Evolutionary conservation across 306 rosid species (phyloP).

Genomic region (Begonia masoniana): DNA sequence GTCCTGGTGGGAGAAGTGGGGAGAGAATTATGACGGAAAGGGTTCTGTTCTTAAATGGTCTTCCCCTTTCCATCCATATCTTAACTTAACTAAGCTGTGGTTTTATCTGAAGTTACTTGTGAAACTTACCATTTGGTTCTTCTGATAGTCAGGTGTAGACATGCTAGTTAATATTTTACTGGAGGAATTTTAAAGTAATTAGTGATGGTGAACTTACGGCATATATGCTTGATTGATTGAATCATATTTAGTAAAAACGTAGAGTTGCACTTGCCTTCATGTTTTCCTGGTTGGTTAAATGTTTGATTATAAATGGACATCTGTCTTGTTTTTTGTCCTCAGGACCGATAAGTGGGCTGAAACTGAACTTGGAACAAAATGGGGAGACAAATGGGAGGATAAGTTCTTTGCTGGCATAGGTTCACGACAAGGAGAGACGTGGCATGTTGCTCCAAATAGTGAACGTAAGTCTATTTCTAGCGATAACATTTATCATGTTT

Average conservation of each 20-base stretch:
- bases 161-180: too few species aligned
- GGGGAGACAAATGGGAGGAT: slow-evolving; percentile 99
- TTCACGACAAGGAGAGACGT: slow-evolving; percentile 94
- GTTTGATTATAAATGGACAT: not conserved
- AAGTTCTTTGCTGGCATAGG: slow-evolving; percentile 87
- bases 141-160: too few species aligned
- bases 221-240: too few species aligned
- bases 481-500: too few species aligned
- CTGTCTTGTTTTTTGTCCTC: slow-evolving; percentile 8
- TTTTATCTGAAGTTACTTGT: too few species aligned
- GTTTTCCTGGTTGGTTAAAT: not conserved
- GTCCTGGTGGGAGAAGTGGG: slow-evolving; percentile 99
- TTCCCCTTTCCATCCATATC: not conserved
- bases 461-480: slow-evolving; percentile 52
- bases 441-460: slow-evolving; percentile 80
- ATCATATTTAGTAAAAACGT: too few species aligned
- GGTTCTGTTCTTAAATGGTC: slow-evolving; percentile 98
- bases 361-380: slow-evolving; percentile 85
- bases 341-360: slow-evolving; percentile 99
- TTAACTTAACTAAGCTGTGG: too few species aligned
- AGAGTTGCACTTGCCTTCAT: not conserved
- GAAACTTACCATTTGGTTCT: too few species aligned
- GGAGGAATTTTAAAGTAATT: too few species aligned
- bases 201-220: too few species aligned
- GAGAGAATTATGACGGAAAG: slow-evolving; percentile 91